Evolutionary conservation across 2,329 filamentous ascomycete species (phyloP).

Genomic region (Aspergillaceae sp.): DNA sequence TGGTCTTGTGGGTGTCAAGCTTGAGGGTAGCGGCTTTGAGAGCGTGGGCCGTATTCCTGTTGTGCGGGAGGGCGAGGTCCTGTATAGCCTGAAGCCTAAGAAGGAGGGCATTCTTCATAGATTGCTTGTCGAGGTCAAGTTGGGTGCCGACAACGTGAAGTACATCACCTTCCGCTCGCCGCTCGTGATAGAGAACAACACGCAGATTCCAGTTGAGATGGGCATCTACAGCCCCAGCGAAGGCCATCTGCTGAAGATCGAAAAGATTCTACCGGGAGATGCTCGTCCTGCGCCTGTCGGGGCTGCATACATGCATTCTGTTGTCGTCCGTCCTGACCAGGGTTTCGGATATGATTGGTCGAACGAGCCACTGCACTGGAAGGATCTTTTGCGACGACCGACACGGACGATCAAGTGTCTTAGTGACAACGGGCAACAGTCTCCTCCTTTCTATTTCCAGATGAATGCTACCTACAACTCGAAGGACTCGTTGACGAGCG

Average conservation of each 20-base stretch:
- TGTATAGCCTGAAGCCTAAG: slow-evolving; percentile 83
- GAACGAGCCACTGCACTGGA: slow-evolving; percentile 83
- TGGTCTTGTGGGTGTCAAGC: slow-evolving; percentile 68
- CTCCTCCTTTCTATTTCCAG: slow-evolving; percentile 90
- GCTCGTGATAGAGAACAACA: slow-evolving; percentile 87
- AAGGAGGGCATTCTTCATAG: slow-evolving; percentile 79
- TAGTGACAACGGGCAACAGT: slow-evolving; percentile 68
- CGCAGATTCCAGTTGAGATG: slow-evolving; percentile 88
- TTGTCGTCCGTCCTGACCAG: slow-evolving; percentile 83
- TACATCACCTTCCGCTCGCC: slow-evolving; percentile 94
- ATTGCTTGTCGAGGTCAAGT: slow-evolving; percentile 79
- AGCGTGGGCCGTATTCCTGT: slow-evolving; percentile 78
- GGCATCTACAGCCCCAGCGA: slow-evolving; percentile 83
- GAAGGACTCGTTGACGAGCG: slow-evolving; percentile 70
- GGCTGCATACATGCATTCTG: slow-evolving; percentile 78
- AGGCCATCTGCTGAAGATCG: slow-evolving; percentile 88
- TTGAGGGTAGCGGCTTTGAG: slow-evolving; percentile 93
- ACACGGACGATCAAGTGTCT: slow-evolving; percentile 83
- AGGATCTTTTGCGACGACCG: slow-evolving; percentile 73
- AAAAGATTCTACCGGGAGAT: slow-evolving; percentile 91
- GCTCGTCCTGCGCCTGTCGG: slow-evolving; percentile 84
- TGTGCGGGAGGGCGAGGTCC: slow-evolving; percentile 84
- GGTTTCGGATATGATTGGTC: slow-evolving; percentile 97
- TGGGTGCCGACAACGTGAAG: slow-evolving; percentile 94
- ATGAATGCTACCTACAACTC: slow-evolving; percentile 79